Base-by-base conservation (phyloP, 2,329 filamentous ascomycete species). In the Colletotrichum shisoi region DNA sequence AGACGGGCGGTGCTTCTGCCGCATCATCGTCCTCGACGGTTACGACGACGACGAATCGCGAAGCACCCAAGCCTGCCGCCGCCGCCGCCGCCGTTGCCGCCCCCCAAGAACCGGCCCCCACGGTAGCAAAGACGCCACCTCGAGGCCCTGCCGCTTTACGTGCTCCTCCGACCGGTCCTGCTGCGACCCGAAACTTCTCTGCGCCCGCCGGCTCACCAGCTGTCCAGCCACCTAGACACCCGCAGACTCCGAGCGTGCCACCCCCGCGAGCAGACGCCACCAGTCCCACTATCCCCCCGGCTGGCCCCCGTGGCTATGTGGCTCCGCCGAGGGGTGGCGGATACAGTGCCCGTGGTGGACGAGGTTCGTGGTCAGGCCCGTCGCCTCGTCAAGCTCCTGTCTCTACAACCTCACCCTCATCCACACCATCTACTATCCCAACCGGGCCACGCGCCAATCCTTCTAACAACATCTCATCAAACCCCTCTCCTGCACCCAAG, bases 301-400 rank as follows among this genome's bases (percentile, higher is more conserved):
- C 84, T 6, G 85, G 85, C 0, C 85, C 85, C 3, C 79, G 85
- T 69, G 84, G 84, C 40, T 87, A 86, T 68, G 78, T 84, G 2
- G 75, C 83, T 5, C 74, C 82, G 4, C 69, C 73, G 11, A 78
- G 82, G 57, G 81, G 83, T 48, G 78, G 81, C 2, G 73, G 74
- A 45, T 86, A 80, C 66, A 70, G 75, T 24, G 69, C 78, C 8
- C 82, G 84, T 31, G 79, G 81, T 37, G 79, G 80, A 53, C 80
- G 84, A 60, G 80, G 82, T 4, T 75, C 77, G 17, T 85, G 84
- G 83, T 66, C 73, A 9, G 65, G 69, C 27, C 70, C 70, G 34
- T 70, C 72, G 2, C 60, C 71, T 27, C 74, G 75, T 3, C 76
- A 76, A 42, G 64, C 74, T 69, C 46, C 77, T 74, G 70, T 60